Evolutionary conservation across 225 moss, liverwort and hornwort genomes (phyloP).

Genomic region (Sphagnum tenellum): DNA sequence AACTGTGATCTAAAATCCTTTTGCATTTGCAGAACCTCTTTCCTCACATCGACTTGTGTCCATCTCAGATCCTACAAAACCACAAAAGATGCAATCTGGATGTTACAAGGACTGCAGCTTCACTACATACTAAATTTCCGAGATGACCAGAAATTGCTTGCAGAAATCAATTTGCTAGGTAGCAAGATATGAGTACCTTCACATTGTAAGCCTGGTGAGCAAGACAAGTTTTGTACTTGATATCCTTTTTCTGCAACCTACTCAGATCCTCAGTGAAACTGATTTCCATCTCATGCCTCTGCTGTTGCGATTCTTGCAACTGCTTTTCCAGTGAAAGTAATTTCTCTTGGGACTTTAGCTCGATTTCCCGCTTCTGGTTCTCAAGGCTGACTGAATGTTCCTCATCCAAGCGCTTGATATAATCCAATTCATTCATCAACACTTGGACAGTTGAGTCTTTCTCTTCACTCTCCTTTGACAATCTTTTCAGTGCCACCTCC

Average conservation of each 20-base stretch:
- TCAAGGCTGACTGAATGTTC: slow-evolving; percentile 31
- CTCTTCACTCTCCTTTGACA: slow-evolving; percentile 31
- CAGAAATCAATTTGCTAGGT: too few relatives aligned
- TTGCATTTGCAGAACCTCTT: slow-evolving; percentile 41
- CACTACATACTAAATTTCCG: too few relatives aligned
- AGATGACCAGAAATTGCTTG: too few relatives aligned
- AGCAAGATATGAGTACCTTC: too few relatives aligned
- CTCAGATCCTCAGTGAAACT: slow-evolving; percentile 33
- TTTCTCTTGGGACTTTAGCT: slow-evolving; percentile 30
- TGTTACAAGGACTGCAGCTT: too few relatives aligned
- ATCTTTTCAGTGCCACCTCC: slow-evolving; percentile 29
- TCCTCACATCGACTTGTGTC: slow-evolving; percentile 22
- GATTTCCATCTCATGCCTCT: slow-evolving; percentile 27
- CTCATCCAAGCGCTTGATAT: slow-evolving; percentile 35
- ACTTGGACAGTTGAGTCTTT: slow-evolving; percentile 25
- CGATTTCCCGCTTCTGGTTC: slow-evolving; percentile 40
- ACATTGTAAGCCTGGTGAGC: background rate
- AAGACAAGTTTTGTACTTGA: slow-evolving; percentile 20
- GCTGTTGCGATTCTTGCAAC: slow-evolving; percentile 30
- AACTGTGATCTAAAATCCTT: slow-evolving; percentile 42
- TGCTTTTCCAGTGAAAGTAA: slow-evolving; percentile 34
- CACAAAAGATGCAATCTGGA: too few relatives aligned
- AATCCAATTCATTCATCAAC: slow-evolving; percentile 42
- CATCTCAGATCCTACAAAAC: slow-evolving; percentile 37
- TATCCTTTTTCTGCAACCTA: slow-evolving; percentile 29